Conservation (phyloP, 495 filamentous ascomycete species). For the Podospora bellae-mahoneyi region DNA sequence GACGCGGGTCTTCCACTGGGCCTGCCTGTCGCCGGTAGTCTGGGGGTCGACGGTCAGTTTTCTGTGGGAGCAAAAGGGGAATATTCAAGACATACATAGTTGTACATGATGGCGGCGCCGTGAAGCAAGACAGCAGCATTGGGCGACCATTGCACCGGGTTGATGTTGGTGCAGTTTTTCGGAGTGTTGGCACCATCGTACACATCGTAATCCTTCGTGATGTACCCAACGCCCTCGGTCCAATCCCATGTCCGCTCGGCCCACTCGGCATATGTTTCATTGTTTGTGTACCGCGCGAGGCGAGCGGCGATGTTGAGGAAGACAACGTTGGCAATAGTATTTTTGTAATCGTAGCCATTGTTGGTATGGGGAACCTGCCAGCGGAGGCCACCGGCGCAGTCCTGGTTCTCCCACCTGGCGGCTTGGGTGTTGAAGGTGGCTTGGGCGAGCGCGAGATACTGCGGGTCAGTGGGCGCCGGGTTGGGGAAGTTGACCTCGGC, state of each 20-base stretch:
- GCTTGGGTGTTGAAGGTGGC: slow-evolving; percentile 76
- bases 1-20: slow-evolving; percentile 52
- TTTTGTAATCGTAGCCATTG: slow-evolving; percentile 74
- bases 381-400: slow-evolving; percentile 71
- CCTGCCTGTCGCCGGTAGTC: slow-evolving; percentile 44
- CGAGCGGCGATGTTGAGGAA: slow-evolving; percentile 71
- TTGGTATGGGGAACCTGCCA: slow-evolving; percentile 82
- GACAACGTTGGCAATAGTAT: slow-evolving; percentile 64
- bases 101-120: slow-evolving; percentile 68
- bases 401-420: slow-evolving; percentile 57
- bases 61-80: not conserved
- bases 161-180: slow-evolving; percentile 49
- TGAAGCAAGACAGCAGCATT: slow-evolving; percentile 66
- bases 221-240: slow-evolving; percentile 51
- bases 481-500: slow-evolving; percentile 62
- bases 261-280: slow-evolving; percentile 67
- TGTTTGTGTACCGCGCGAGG: slow-evolving; percentile 67
- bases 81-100: slow-evolving; percentile 44
- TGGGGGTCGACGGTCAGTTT: not conserved
- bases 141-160: slow-evolving; percentile 62
- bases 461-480: slow-evolving; percentile 54
- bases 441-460: slow-evolving; percentile 79
- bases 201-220: slow-evolving; percentile 49
- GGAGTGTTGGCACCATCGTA: slow-evolving; percentile 56
- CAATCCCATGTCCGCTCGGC: slow-evolving; percentile 68